Conservation (phyloP, 129 eudicot genomes). For the Saposhnikovia divaricata region DNA sequence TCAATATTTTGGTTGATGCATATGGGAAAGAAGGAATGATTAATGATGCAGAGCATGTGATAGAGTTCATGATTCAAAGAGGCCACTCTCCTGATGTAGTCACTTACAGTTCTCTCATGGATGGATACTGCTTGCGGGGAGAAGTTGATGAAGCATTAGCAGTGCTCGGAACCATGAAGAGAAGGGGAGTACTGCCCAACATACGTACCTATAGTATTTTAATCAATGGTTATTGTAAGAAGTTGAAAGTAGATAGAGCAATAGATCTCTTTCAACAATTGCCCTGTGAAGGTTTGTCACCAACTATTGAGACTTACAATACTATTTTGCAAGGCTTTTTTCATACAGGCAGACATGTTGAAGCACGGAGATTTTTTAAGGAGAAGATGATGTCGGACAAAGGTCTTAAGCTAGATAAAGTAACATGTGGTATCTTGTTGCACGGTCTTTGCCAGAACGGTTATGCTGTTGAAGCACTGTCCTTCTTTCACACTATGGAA, state of each 20-base stretch:
- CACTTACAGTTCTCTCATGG: neutral
- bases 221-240: slow-evolving; percentile 1
- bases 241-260: neutral
- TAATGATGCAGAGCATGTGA: neutral
- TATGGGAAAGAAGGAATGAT: slow-evolving; percentile 7
- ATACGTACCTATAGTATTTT: neutral
- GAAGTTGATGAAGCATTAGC: neutral
- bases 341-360: neutral
- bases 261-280: neutral
- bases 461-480: neutral
- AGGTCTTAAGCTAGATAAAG: neutral
- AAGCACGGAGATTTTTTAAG: neutral
- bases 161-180: neutral
- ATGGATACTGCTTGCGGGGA: slow-evolving; percentile 1
- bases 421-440: neutral
- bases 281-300: neutral
- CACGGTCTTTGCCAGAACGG: neutral
- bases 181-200: neutral
- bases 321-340: slow-evolving; percentile 1
- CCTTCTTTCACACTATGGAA: neutral
- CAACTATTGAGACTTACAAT: slow-evolving; percentile 15
- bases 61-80: neutral
- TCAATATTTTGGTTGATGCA: neutral
- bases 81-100: neutral
- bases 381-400: neutral